Conservation (phyloP, 306 rosid species). For the Acacia acuminata region DNA sequence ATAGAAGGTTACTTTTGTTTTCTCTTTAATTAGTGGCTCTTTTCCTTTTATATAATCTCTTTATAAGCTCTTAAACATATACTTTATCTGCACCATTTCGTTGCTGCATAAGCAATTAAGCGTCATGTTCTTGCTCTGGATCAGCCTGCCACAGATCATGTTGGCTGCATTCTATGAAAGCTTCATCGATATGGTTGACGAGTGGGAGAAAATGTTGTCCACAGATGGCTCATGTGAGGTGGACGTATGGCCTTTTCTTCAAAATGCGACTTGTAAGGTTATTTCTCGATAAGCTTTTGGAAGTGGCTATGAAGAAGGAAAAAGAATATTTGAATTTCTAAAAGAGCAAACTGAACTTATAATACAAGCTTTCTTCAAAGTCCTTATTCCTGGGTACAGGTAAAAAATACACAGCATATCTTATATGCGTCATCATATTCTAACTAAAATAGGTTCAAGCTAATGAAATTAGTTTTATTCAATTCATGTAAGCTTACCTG, state of each 20-base stretch:
- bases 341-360: slow-evolving; percentile 16
- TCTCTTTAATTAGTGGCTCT: not conserved
- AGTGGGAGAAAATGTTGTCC: slow-evolving; percentile 25
- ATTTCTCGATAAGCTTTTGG: slow-evolving; percentile 53
- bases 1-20: slow-evolving; percentile 49
- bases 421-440: not conserved
- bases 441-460: not conserved
- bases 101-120: not conserved
- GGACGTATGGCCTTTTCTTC: slow-evolving; percentile 36
- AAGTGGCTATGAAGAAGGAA: slow-evolving; percentile 46
- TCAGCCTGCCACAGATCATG: not conserved
- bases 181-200: slow-evolving; percentile 13
- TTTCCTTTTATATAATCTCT: not conserved
- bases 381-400: slow-evolving; percentile 43
- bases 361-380: not conserved
- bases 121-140: not conserved
- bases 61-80: not conserved
- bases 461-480: not conserved
- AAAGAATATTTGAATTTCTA: slow-evolving; percentile 35
- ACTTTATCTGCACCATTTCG: not conserved
- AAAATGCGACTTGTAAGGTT: slow-evolving; percentile 27
- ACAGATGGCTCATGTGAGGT: slow-evolving; percentile 23
- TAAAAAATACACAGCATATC: not conserved
- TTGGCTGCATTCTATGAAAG: not conserved
- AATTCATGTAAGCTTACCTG: not conserved